Evolutionary conservation across 192 early-diverging fungal genomes (phyloP).

Genomic region (Coemansia aciculifera): DNA sequence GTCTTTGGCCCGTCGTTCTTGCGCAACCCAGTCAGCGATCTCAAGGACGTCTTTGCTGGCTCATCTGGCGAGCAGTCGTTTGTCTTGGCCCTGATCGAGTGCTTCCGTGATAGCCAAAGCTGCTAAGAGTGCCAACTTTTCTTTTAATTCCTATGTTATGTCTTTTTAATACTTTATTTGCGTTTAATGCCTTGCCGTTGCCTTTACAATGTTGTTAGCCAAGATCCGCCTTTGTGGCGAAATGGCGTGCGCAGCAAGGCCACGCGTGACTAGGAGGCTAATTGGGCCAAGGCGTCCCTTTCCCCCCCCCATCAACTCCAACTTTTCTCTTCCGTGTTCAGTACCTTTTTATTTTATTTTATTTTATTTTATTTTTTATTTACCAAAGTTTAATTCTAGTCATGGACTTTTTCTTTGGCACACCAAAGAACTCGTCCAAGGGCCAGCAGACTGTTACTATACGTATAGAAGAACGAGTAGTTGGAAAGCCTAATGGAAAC

Average conservation of each 20-base stretch:
- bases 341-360: background rate
- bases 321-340: background rate
- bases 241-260: background rate
- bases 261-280: background rate
- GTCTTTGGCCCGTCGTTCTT: conserved; percentile 96
- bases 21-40: conserved; percentile 76
- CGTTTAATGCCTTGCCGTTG: no score
- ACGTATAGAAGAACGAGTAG: conserved; percentile 42
- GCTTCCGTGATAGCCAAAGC: background rate
- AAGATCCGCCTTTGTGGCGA: no score
- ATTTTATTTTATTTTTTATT: background rate
- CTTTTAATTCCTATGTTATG: background rate
- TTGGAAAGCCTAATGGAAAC: background rate
- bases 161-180: background rate
- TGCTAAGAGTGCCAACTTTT: background rate
- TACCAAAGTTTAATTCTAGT: background rate
- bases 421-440: conserved; percentile 15
- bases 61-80: conserved; percentile 56
- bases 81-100: conserved; percentile 43
- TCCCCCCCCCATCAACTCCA: background rate
- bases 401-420: conserved; percentile 55
- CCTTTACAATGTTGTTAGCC: no score
- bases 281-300: background rate
- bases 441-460: conserved; percentile 32
- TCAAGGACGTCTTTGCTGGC: conserved; percentile 60